Conservation (phyloP, 257 asterid genomes). For the Perilla frutescens region DNA sequence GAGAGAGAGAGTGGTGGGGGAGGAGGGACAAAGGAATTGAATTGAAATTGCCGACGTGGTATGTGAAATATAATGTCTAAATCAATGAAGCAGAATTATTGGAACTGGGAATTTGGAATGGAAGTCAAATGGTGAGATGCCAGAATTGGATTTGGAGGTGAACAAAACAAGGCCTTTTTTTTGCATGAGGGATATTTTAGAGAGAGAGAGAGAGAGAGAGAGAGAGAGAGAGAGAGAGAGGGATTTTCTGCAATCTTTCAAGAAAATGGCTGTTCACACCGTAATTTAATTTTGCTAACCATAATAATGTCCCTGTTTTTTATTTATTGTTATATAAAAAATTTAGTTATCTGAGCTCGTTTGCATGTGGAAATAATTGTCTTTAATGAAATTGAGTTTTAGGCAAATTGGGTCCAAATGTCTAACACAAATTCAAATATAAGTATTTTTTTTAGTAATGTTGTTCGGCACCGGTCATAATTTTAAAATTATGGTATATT, state of each 20-base stretch:
- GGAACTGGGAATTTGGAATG: background rate
- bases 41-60: slow-evolving; percentile 23
- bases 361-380: too few relatives aligned
- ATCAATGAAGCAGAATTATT: background rate
- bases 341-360: too few relatives aligned
- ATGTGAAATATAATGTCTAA: background rate
- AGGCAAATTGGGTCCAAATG: too few relatives aligned
- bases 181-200: background rate
- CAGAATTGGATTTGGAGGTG: background rate
- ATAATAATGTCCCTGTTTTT: background rate
- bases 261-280: background rate
- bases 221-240: background rate
- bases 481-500: too few relatives aligned
- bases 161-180: slow-evolving; percentile 9
- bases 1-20: slow-evolving; percentile 3
- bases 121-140: slow-evolving; percentile 3
- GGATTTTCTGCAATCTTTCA: background rate
- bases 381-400: too few relatives aligned
- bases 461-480: too few relatives aligned
- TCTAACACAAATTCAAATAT: too few relatives aligned
- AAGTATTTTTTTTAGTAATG: too few relatives aligned
- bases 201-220: too few relatives aligned
- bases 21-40: slow-evolving; percentile 5
- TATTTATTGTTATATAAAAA: too few relatives aligned
- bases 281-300: too few relatives aligned